Percentiles rank a stretch among this genome's conserved stretches.
phyloP scores from a whole-genome alignment of 2,329 filamentous ascomycete genomes.

The Fusarium sterilihyphosum region DNA sequence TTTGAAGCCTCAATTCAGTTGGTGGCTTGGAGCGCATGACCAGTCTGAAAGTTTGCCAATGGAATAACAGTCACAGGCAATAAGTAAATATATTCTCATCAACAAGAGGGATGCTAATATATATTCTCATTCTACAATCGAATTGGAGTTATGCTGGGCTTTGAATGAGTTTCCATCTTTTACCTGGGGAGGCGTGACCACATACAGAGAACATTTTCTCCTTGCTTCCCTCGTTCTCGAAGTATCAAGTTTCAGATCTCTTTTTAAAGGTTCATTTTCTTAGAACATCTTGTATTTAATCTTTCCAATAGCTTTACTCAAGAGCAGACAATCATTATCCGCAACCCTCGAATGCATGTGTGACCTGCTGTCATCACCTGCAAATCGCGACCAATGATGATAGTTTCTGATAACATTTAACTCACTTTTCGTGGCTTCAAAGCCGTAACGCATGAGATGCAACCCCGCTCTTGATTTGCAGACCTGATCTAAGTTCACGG shows the following conservation, averaged over 20 bases:
- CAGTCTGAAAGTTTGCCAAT: not conserved
- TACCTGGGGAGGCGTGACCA: rapidly evolving
- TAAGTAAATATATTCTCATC: rapidly evolving
- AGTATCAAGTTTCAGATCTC: no score
- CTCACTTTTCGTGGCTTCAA: not conserved
- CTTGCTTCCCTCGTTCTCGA: not conserved
- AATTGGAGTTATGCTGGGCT: no score
- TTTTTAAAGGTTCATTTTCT: rapidly evolving
- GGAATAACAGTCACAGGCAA: not conserved
- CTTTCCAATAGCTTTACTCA: rapidly evolving
- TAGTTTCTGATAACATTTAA: no score
- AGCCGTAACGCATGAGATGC: not conserved
- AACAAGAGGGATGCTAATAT: rapidly evolving
- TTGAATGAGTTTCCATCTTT: no score
- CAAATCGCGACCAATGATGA: no score
- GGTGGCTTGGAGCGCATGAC: not conserved
- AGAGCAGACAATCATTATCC: not conserved
- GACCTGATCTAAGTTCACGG: not conserved
- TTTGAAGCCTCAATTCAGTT: not conserved
- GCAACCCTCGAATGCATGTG: not conserved
- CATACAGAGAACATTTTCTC: not conserved
- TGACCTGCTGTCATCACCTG: rapidly evolving
- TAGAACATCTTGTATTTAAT: rapidly evolving
- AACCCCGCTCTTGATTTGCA: not conserved
- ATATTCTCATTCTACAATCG: rapidly evolving